Evolutionary conservation across 2,329 filamentous ascomycete species (phyloP), one percentile per base, ranked within the genome.

Genomic region (Aspergillus novofumigatus): DNA sequence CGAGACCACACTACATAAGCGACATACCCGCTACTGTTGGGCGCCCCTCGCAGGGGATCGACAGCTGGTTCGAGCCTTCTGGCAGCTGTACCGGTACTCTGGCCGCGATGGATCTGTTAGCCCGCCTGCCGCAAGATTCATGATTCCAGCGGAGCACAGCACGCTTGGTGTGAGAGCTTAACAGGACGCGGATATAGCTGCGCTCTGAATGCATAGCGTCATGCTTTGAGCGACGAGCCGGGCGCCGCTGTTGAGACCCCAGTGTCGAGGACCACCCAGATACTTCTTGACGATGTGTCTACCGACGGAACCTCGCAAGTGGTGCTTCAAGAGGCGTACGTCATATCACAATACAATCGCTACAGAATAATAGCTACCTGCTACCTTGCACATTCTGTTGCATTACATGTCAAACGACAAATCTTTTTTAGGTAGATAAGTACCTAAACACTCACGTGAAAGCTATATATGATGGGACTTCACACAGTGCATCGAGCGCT

Each of bases 391-490:
- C 21, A 25, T 29, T 49, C 25, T 38, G 32, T 38, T 14, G 14
- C 21, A 23, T 25, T 47, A 47, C 17, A 45, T 45, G 42, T 47
- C 44, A 25, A 26, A 47, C 3, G 44, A 47, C 23, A 49, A 50
- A 50, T 26, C 47, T 45, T 32, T 32, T 42, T 47, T 41, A 52
- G 20, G 45, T 35, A 45, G 25, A 38, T 48, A 52, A 32, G 51
- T 44, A 52, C 35, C 25, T 38, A 52, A 41, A 8, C 38, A 20
- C 21, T 49, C 9, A 49, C 26, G 32, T 42, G 26, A 55, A 51
- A 65, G 51, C 56, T 59, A 60, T 58, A 42, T 47, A 47, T 47
- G 44, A 47, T 47, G 44, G 11, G 8, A 10, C 21, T 47, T 26
- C 21, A 23, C 44, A 23, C 21, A 6, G 10, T 47, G 44, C 44